These are phyloP conservation scores for Colletotrichum lindemuthianum DNA, from an alignment of 2,329 filamentous ascomycete genomes.

Conservation along the genomic window DNA sequence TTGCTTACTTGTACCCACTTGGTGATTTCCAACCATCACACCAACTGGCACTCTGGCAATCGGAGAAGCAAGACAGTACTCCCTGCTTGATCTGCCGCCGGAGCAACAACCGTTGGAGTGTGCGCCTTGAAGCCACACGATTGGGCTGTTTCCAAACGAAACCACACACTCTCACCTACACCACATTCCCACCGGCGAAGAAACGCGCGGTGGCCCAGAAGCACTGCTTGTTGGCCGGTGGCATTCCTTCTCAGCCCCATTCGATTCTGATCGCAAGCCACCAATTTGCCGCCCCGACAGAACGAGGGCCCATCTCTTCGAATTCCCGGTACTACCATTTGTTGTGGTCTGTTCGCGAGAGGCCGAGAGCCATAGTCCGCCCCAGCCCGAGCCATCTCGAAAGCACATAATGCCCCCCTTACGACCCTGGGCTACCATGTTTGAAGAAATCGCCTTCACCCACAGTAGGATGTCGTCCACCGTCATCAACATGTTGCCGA, in stretches of 20 bases:
- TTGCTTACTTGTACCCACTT: too few relatives aligned
- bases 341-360: constrained; percentile 13
- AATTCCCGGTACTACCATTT: constrained; percentile 23
- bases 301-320: constrained; percentile 24
- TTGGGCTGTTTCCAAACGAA: background rate
- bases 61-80: too few relatives aligned
- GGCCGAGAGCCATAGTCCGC: constrained; percentile 1
- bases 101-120: background rate
- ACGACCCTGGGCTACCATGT: constrained; percentile 37
- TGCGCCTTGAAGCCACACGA: constrained; percentile 4
- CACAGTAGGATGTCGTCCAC: constrained; percentile 53
- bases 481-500: constrained; percentile 64
- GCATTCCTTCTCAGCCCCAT: constrained; percentile 18
- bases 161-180: background rate
- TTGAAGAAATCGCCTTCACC: constrained; percentile 45
- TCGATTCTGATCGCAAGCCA: constrained; percentile 11
- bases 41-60: too few relatives aligned
- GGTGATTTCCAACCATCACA: too few relatives aligned
- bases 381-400: constrained; percentile 11
- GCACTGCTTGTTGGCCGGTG: constrained; percentile 8
- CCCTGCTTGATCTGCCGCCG: background rate
- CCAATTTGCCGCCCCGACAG: constrained; percentile 2
- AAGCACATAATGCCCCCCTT: constrained; percentile 35
- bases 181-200: constrained; percentile 19
- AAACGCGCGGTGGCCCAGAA: constrained; percentile 22